These are phyloP conservation scores for Sporothrix humicola DNA, from an alignment of 2,329 filamentous ascomycete species.

Conservation along the genomic window DNA sequence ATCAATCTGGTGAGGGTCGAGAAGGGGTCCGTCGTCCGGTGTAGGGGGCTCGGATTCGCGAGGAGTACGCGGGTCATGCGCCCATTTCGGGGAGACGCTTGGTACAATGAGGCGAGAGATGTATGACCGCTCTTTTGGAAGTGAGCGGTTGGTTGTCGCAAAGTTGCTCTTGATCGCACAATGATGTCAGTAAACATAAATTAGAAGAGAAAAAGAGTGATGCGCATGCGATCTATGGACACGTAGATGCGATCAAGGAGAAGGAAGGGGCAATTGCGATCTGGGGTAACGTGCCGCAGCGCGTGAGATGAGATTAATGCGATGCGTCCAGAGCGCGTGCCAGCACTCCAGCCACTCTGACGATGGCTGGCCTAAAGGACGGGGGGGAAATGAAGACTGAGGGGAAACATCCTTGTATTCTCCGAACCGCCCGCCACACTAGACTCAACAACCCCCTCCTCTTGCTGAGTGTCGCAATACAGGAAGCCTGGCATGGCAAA, in stretches of 20 bases:
- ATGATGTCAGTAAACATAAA: constrained; percentile 13
- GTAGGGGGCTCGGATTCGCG: constrained; percentile 31
- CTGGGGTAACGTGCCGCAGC: neutral
- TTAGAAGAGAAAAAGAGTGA: neutral
- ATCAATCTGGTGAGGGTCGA: constrained; percentile 39
- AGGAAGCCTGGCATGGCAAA: neutral
- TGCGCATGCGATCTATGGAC: neutral
- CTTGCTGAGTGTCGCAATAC: neutral
- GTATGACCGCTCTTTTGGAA: neutral
- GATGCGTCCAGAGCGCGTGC: neutral
- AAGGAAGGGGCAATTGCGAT: neutral
- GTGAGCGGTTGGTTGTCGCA: neutral
- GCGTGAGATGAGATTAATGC: constrained; percentile 19
- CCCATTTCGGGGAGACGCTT: constrained; percentile 43
- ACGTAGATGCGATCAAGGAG: neutral
- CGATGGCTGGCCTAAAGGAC: neutral
- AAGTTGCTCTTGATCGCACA: constrained; percentile 22
- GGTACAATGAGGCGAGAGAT: constrained; percentile 38
- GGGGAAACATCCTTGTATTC: constrained; percentile 30
- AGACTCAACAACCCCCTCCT: constrained; percentile 14
- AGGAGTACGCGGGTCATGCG: constrained; percentile 31
- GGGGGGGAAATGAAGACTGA: constrained; percentile 24
- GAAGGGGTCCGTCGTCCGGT: constrained; percentile 33
- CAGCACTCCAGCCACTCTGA: constrained; percentile 20
- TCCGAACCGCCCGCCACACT: constrained; percentile 10